Base-by-base conservation (phyloP, 257 asterid species). In the Handroanthus guayacan region DNA sequence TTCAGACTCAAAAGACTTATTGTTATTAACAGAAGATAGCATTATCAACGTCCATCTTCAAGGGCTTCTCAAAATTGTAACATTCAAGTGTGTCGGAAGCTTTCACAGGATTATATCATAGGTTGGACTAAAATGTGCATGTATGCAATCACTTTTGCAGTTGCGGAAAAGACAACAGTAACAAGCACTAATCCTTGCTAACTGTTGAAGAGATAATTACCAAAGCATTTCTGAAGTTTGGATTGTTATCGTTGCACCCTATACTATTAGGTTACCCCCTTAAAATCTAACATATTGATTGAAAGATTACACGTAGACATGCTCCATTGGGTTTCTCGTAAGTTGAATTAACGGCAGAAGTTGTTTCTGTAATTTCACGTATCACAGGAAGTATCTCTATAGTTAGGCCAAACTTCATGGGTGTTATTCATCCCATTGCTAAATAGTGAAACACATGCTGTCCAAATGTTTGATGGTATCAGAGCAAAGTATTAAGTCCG, bases 381-480 rank as follows among this genome's bases (percentile, higher is more conserved):
- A n/a, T n/a, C n/a, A n/a, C n/a, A n/a, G n/a, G n/a, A n/a, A n/a
- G n/a, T n/a, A n/a, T n/a, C n/a, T n/a, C n/a, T n/a, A n/a, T n/a
- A n/a, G n/a, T n/a, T n/a, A n/a, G n/a, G n/a, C n/a, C n/a, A n/a
- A n/a, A n/a, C n/a, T n/a, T n/a, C n/a, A n/a, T n/a, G n/a, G n/a
- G n/a, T n/a, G n/a, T n/a, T n/a, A n/a, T n/a, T n/a, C n/a, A n/a
- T n/a, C n/a, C n/a, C n/a, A n/a, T n/a, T n/a, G n/a, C 20, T 34
- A 62, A 43, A 10, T 11, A 2, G 16, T 51, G 64, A 31, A 69
- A 8, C 17, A n/a, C 41, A 7, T 16, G 12, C 6, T 9, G 50
- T 31, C 50, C 48, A 55, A 2, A 61, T 62, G 63, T 51, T 75
- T 41, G 37, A 64, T 52, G 60, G 44, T 5, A 73, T 65, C 65